phyloP scores from a whole-genome alignment of 1,284 basidiomycete genomes.

The Apiotrichum siamense region DNA sequence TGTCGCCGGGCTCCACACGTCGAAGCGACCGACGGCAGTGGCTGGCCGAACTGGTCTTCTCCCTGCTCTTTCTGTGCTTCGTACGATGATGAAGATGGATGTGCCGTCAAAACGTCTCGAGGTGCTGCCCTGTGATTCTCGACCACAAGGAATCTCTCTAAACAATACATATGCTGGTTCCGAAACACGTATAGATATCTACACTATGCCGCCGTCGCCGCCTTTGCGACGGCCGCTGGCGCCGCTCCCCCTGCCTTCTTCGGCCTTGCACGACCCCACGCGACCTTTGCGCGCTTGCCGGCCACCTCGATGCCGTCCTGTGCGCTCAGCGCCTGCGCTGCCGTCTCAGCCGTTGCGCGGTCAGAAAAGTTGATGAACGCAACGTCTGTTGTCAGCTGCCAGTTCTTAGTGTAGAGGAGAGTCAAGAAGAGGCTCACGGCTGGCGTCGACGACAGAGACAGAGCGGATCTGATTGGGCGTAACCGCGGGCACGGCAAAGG shows the following conservation, averaged over 20 bases:
- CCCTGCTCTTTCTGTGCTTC: no score
- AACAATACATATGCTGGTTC: background rate
- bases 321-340: slow-evolving; percentile 72
- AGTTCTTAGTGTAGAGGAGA: background rate
- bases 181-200: background rate
- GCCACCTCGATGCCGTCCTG: slow-evolving; percentile 74
- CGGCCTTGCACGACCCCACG: slow-evolving; percentile 65
- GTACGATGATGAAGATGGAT: no score
- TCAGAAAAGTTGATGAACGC: slow-evolving; percentile 93
- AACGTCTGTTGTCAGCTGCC: slow-evolving; percentile 55
- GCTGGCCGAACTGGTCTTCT: no score
- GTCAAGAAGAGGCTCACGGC: slow-evolving; percentile 36
- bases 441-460: slow-evolving; percentile 68
- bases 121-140: no score
- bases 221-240: background rate
- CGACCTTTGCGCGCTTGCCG: slow-evolving; percentile 66
- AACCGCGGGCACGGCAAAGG: slow-evolving; percentile 64
- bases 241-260: slow-evolving; percentile 55
- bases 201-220: slow-evolving; percentile 1
- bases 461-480: slow-evolving; percentile 68
- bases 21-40: no score
- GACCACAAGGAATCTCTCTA: background rate
- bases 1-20: no score
- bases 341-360: slow-evolving; percentile 71
- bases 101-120: no score